Evolutionary conservation across 2,329 filamentous ascomycete genomes (phyloP).

Genomic region (Exophiala calicioides): DNA sequence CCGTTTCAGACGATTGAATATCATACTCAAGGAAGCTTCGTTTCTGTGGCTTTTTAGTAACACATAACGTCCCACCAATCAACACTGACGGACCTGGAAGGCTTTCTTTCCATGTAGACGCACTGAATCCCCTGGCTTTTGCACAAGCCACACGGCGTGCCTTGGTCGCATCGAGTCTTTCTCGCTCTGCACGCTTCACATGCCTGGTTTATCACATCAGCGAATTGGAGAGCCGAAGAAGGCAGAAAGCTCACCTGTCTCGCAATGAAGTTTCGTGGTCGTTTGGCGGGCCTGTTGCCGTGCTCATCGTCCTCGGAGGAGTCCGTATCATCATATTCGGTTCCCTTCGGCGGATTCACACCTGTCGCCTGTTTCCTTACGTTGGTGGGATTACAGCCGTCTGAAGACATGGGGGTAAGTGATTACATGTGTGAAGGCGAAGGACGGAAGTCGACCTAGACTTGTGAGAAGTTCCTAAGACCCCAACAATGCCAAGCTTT

Average conservation of each 20-base stretch:
- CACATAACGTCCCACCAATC: background rate
- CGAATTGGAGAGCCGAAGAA: background rate
- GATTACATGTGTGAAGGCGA: background rate
- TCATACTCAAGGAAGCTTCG: conserved; percentile 2
- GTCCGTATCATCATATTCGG: background rate
- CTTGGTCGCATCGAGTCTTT: background rate
- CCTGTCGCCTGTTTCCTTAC: background rate
- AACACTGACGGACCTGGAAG: background rate
- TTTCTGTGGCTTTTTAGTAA: conserved; percentile 1
- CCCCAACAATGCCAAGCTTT: background rate
- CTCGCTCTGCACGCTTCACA: background rate
- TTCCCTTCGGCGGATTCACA: background rate
- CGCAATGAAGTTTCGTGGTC: background rate
- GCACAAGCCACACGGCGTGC: background rate
- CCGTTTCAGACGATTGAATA: background rate
- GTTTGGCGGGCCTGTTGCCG: background rate
- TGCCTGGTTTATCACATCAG: background rate
- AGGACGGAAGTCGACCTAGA: background rate
- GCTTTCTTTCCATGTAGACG: background rate
- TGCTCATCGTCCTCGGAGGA: conserved; percentile 2
- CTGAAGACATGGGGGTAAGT: background rate
- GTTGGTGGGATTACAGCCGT: background rate
- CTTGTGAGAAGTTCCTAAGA: background rate
- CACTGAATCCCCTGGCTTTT: background rate
- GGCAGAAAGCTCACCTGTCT: conserved; percentile 2